phyloP scores from a whole-genome alignment of 352 stramenopile species.

The Aphanomyces astaci region DNA sequence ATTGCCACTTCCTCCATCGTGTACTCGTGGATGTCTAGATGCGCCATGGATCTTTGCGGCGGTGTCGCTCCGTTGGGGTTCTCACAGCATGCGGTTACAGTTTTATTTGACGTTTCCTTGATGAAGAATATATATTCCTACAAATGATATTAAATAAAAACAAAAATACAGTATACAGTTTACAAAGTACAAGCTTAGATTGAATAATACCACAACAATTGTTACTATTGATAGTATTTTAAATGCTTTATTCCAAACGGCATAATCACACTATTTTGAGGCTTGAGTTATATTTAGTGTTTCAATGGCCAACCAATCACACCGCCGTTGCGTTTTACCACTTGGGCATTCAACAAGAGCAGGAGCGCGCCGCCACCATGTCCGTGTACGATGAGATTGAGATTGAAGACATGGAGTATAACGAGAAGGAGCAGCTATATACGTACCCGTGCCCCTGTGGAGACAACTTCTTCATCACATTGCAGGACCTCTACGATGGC shows the following conservation, averaged over 20 bases:
- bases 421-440: constrained; percentile 90
- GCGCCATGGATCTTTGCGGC: neutral
- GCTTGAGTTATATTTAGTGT: neutral
- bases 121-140: neutral
- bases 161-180: neutral
- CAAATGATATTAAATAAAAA: constrained; percentile 6
- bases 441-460: constrained; percentile 97
- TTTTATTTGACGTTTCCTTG: no score
- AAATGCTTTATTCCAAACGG: no score
- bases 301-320: neutral
- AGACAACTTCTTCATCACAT: constrained; percentile 86
- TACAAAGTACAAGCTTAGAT: no score
- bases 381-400: constrained; percentile 97
- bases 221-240: no score
- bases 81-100: no score
- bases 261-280: constrained; percentile 3
- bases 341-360: neutral
- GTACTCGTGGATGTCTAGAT: constrained; percentile 54
- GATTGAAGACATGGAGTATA: constrained; percentile 97
- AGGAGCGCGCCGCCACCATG: no score
- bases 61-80: no score
- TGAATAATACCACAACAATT: no score
- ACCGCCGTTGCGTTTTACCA: neutral
- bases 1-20: constrained; percentile 89
- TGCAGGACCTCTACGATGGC: constrained; percentile 87